These are phyloP conservation scores for Chaetomiaceae sp. DNA, from an alignment of 2,329 filamentous ascomycete genomes.

Conservation along the genomic window DNA sequence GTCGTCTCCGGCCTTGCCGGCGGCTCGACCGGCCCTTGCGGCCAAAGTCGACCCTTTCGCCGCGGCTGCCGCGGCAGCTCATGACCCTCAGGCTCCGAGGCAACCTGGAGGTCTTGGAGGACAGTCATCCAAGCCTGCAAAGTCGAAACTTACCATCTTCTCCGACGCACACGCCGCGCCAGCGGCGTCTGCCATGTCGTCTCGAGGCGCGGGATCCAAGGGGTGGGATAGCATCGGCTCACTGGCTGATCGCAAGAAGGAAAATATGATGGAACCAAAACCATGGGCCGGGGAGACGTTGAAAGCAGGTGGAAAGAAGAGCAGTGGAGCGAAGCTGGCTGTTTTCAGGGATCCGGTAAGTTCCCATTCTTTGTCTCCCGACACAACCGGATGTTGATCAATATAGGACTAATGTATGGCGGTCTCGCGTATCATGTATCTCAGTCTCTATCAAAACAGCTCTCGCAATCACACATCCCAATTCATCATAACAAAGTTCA, in stretches of 20 bases:
- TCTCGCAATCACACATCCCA: slow-evolving; percentile 59
- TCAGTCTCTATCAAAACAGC: slow-evolving; percentile 56
- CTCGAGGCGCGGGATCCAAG: slow-evolving; percentile 52
- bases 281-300: slow-evolving; percentile 92
- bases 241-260: slow-evolving; percentile 83
- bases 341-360: slow-evolving; percentile 97
- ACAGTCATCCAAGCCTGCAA: slow-evolving; percentile 55
- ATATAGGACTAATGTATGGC: slow-evolving; percentile 85
- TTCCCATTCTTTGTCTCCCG: slow-evolving; percentile 35
- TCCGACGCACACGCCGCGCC: slow-evolving; percentile 64
- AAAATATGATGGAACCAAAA: slow-evolving; percentile 80
- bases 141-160: slow-evolving; percentile 86
- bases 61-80: slow-evolving; percentile 44
- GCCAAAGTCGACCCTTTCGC: slow-evolving; percentile 83
- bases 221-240: slow-evolving; percentile 94
- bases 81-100: slow-evolving; percentile 63
- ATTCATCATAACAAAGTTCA: slow-evolving; percentile 69
- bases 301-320: slow-evolving; percentile 79
- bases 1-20: slow-evolving; percentile 80
- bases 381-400: slow-evolving; percentile 69
- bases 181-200: slow-evolving; percentile 52
- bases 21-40: slow-evolving; percentile 74
- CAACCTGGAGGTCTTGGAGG: slow-evolving; percentile 45
- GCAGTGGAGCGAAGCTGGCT: slow-evolving; percentile 72
- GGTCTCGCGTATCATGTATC: slow-evolving; percentile 38